Evolutionary conservation across 2,329 filamentous ascomycete genomes (phyloP).

Genomic region (Nothophoma quercina): DNA sequence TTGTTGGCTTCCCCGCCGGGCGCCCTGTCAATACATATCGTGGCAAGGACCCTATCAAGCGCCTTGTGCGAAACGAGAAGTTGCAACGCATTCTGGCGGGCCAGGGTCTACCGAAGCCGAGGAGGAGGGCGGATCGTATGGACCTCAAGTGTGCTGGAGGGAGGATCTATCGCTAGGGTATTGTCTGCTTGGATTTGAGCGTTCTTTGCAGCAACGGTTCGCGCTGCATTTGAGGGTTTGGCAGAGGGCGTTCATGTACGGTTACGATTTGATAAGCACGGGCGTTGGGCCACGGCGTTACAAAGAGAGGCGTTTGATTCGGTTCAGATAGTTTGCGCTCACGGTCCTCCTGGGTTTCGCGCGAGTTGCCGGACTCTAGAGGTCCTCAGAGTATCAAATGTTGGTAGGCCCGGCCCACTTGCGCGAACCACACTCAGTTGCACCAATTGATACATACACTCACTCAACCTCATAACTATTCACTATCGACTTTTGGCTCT

Average conservation of each 20-base stretch:
- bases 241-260: not conserved
- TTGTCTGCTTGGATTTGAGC: not conserved
- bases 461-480: too few species aligned
- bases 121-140: constrained; percentile 20
- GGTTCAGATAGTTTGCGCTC: too few species aligned
- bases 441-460: too few species aligned
- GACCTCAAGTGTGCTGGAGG: constrained; percentile 9
- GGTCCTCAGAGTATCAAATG: too few species aligned
- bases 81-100: constrained; percentile 26
- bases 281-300: not conserved
- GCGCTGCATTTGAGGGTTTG: too few species aligned
- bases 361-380: too few species aligned
- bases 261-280: not conserved
- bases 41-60: constrained; percentile 27
- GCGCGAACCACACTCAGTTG: too few species aligned
- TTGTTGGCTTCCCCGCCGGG: not conserved
- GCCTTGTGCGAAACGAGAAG: constrained; percentile 26
- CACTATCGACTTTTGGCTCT: too few species aligned
- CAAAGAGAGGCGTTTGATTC: too few species aligned
- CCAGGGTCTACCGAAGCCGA: constrained; percentile 16
- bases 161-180: not conserved
- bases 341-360: too few species aligned
- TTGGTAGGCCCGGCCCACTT: too few species aligned
- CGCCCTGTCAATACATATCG: constrained; percentile 21
- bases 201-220: too few species aligned